Percentiles rank a stretch among this genome's conserved stretches.
These are phyloP conservation scores for Talaromyces sp. DNA, from an alignment of 2,329 filamentous ascomycete genomes.

Conservation along the genomic window DNA sequence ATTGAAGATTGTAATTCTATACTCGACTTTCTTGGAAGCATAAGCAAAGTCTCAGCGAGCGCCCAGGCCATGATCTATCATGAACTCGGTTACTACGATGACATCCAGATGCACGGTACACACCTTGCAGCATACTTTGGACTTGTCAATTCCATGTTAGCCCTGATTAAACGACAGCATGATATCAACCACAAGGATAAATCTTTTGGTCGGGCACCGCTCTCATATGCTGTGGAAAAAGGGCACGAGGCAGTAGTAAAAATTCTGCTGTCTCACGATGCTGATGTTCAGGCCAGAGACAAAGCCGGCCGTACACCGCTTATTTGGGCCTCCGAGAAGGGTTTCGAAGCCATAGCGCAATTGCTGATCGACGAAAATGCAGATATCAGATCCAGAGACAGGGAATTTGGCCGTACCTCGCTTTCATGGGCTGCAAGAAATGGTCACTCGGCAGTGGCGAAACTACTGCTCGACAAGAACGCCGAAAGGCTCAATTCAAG, in stretches of 20 bases:
- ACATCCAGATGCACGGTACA: background rate
- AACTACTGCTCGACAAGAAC: slow-evolving; percentile 3
- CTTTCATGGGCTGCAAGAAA: slow-evolving; percentile 12
- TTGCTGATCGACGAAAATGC: slow-evolving; percentile 1
- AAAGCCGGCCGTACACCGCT: slow-evolving; percentile 5
- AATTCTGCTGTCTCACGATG: slow-evolving; percentile 1
- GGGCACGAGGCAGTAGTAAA: slow-evolving; percentile 7
- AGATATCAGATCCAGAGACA: background rate
- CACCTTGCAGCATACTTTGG: slow-evolving; percentile 16
- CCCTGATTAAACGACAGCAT: background rate
- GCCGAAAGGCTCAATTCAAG: background rate
- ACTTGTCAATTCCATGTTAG: background rate
- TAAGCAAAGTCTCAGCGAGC: slow-evolving; percentile 2
- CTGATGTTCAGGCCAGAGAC: background rate
- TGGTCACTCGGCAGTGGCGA: background rate
- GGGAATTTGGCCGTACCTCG: slow-evolving; percentile 5
- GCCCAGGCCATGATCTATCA: slow-evolving; percentile 3
- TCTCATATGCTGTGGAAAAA: background rate
- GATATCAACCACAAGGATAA: slow-evolving; percentile 5
- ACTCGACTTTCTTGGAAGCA: background rate
- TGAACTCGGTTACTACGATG: slow-evolving; percentile 14
- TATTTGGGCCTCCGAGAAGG: slow-evolving; percentile 1
- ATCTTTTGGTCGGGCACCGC: slow-evolving; percentile 9
- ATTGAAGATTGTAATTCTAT: background rate
- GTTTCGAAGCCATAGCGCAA: background rate